Evolutionary conservation across 208 protist genomes (phyloP), one percentile per base, ranked within the genome.

Genomic region (Acanthamoeba healyi): DNA sequence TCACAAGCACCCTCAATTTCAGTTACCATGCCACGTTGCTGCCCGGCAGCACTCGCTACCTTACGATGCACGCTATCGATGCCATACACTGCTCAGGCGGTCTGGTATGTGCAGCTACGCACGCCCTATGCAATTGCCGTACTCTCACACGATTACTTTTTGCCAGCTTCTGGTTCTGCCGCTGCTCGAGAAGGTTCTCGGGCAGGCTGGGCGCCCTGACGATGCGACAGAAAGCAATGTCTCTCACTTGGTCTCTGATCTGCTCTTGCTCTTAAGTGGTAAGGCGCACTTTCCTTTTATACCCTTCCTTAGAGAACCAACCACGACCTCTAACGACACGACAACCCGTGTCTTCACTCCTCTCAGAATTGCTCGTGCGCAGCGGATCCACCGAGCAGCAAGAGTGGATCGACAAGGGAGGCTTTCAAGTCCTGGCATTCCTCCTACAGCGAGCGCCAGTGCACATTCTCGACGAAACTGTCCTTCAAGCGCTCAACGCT

Each of bases 371-470:
- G 36, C 74, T 84, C 29, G 38, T 46, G 26, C 36, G 74, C 7
- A 54, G 74, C 42, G 74, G 42, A 10, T 17, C 42, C 74, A 84
- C 40, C 7, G 74, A 84, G 29, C 36, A 84, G 74, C 74, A 29
- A 26, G 74, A 84, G 26, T 84, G 74, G 74, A 24, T 84, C 14
- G 38, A 9, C 74, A 84, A 84, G 42, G 42, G 42, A 7, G 74
- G 74, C n/a, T 84, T 84, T 40, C 74, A 84, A 26, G n/a, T 84
- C 7, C 14, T 84, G 74, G 74, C 74, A 26, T 54, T 56, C 42
- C 42, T 84, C 6, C 74, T 84, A 29, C 74, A 84, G 15, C 74
- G 42, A 9, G 42, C 42, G 7, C 74, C 74, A 84, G 42, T 56
- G 40, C 74, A 84, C 12, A 7, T 56, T 26, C 29, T 84, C 10